Evolutionary conservation across 2,329 filamentous ascomycete genomes (phyloP).

Genomic region (Xylaria sp.): DNA sequence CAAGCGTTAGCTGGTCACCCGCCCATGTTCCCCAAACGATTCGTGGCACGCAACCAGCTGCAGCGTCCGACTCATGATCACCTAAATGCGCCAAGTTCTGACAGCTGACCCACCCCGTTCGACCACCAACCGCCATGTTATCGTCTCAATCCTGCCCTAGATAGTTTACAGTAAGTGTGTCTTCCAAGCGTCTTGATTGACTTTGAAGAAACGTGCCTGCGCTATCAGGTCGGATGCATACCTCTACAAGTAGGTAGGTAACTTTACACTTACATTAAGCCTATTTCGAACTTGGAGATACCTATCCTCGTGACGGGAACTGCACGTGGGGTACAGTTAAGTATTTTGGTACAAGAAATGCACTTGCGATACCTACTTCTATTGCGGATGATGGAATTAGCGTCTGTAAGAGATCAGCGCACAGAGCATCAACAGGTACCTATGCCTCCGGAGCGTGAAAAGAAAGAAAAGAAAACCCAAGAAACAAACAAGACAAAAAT

Average conservation of each 20-base stretch:
- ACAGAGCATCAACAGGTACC: too few relatives aligned
- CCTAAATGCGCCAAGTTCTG: conserved; percentile 18
- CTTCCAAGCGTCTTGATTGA: background rate
- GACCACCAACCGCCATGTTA: background rate
- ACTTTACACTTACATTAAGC: background rate
- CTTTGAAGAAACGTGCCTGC: background rate
- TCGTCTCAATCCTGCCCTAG: background rate
- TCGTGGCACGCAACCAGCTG: conserved; percentile 24
- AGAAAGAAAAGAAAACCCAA: too few relatives aligned
- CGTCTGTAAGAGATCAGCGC: too few relatives aligned
- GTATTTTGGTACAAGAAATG: background rate
- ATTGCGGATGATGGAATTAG: background rate
- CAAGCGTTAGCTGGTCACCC: conserved; percentile 22
- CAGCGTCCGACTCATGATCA: conserved; percentile 34
- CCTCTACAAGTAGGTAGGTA: background rate
- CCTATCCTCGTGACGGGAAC: background rate
- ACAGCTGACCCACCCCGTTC: conserved; percentile 30
- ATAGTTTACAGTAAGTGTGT: background rate
- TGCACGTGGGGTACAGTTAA: background rate
- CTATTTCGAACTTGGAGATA: background rate
- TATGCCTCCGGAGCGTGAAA: too few relatives aligned
- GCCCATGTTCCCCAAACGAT: conserved; percentile 13
- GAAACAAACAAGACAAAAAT: too few relatives aligned
- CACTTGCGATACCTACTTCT: background rate
- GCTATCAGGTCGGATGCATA: background rate